Evolutionary conservation across 768 basidiomycete genomes (phyloP), one percentile per base, ranked within the genome.

Genomic region (Lentinula aciculospora): DNA sequence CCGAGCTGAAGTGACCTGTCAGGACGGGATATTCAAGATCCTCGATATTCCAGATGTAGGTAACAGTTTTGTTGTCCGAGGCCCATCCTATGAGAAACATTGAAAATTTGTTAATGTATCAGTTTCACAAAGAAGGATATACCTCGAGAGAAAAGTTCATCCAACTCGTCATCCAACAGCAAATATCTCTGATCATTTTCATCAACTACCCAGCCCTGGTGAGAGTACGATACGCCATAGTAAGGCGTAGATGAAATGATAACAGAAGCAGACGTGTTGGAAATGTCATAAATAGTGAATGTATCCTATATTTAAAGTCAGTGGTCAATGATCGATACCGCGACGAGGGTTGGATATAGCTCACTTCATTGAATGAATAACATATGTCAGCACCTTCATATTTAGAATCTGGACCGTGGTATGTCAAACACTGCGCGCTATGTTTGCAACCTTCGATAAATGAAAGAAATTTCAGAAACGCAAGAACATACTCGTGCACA

Each of bases 151-250:
- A 50, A 50, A 9, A 50, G 50, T 58, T 69, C 68, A 39, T 69
- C 70, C 42, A 62, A 48, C 45, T 71, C 70, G 40, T 71, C 70
- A 49, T 71, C 67, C 17, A 69, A 59, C 27, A 69, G 58, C 28
- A 69, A 62, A 59, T 66, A 71, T 19, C 53, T 45, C 60, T 71
- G 70, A 48, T 67, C 57, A 27, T 60, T 53, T 58, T 63, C 64
- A 42, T 69, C 67, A 31, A 69, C 58, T 29, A 71, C 67, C 68
- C 67, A 71, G 46, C 70, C 70, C 58, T 71, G 70, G 63, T 71
- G 70, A 28, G 67, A 65, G 62, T 71, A 71, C 48, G 60, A 61
- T 10, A 68, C 69, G 46, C 69, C 69, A 39, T 65, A 65, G 62
- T 71, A 71, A 15, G 63, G 55, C 9, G 68, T 69, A 1, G 63